Evolutionary conservation across 2,329 filamentous ascomycete species (phyloP).

Genomic region (Penicillium brasilianum): DNA sequence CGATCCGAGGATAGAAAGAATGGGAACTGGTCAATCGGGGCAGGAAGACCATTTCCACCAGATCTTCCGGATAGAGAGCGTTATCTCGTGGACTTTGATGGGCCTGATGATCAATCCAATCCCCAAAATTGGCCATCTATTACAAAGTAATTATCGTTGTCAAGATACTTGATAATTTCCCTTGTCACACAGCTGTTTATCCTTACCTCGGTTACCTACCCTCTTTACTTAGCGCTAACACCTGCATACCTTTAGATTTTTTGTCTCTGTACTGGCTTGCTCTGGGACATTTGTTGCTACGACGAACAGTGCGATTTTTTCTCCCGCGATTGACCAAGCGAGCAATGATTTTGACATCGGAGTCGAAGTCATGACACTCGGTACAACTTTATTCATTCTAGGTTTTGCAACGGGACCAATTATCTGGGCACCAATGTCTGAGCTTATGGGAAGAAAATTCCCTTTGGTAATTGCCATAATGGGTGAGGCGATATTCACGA

Average conservation of each 20-base stretch:
- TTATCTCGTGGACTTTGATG: neutral
- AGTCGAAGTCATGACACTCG: neutral
- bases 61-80: neutral
- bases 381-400: neutral
- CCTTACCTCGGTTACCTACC: neutral
- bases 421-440: constrained; percentile 65
- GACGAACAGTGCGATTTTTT: neutral
- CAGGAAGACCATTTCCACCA: neutral
- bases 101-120: neutral
- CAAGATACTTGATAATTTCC: neutral
- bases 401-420: constrained; percentile 54
- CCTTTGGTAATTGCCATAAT: constrained; percentile 51
- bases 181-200: too few relatives aligned
- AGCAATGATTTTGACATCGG: neutral
- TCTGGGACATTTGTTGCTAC: neutral
- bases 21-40: neutral
- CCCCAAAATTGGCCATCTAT: neutral
- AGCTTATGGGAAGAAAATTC: constrained; percentile 63
- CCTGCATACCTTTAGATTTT: neutral
- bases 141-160: neutral
- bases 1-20: neutral
- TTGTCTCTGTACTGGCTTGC: neutral
- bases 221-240: neutral
- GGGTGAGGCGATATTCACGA: constrained; percentile 50
- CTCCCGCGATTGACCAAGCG: neutral